Base-by-base conservation (phyloP, 2,329 filamentous ascomycete genomes). In the Triangularia verruculosa region DNA sequence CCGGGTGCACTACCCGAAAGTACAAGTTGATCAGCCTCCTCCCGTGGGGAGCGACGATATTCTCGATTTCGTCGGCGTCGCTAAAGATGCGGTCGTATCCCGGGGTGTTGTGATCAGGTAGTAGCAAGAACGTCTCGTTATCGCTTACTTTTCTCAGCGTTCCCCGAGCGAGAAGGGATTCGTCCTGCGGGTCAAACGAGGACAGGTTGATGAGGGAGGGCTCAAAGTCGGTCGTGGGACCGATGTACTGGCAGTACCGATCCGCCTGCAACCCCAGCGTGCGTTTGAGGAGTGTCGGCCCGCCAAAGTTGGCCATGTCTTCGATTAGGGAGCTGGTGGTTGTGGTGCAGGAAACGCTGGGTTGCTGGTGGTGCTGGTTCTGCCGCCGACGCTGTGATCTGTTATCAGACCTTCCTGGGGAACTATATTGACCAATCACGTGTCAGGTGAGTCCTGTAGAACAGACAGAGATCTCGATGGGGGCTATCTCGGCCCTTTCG, bases 191-290 rank as follows among this genome's bases (percentile, higher is more conserved):
- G 76, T 94, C 90, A 75, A 93, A 93, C 5, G 87, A 83, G 22
- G 90, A 93, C 22, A 94, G 82, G 70, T 91, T 90, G 76, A 94
- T 91, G 61, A 95, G 82, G n/a, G 89, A 89, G 15, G 90, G 89
- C 74, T 95, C 91, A 73, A 93, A 92, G 71, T 93, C 90, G 58
- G 91, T 93, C 58, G 90, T 94, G 63, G 89, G 86, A 25, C 91
- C 91, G 70, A 95, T 91, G 73, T 94, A 92, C 76, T 92, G 89
- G 77, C 90, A 92, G 75, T 90, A 92, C 65, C 90, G 87, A 75
- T 92, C 89, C 72, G 86, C 81, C 74, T 94, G 91, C 69, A 95
- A 82, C 64, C 91, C 91, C 63, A 95, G 80, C 15, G 88, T 89
- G 73, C 86, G 83, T 75, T 88, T 88, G 63, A 90, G 80, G 70